These are phyloP conservation scores for Elsinoe batatas DNA, from an alignment of 2,329 filamentous ascomycete genomes.

Conservation along the genomic window DNA sequence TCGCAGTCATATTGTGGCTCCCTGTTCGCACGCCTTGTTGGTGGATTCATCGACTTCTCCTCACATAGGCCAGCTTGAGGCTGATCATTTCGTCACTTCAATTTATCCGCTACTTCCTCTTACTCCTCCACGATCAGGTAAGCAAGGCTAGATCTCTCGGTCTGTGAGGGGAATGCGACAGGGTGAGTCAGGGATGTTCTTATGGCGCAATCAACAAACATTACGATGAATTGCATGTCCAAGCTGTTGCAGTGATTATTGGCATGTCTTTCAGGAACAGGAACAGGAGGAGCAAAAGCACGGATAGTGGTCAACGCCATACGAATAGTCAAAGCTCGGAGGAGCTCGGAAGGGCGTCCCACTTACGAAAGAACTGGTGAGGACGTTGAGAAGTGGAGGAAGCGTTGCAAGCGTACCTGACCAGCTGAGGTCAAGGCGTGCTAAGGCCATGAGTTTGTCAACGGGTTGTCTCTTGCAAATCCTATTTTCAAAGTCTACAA, in stretches of 20 bases:
- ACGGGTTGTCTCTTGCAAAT: slow-evolving; percentile 1
- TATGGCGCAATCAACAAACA: background rate
- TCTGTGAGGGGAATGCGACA: background rate
- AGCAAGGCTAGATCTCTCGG: background rate
- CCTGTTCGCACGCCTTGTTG: background rate
- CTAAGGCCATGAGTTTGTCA: background rate
- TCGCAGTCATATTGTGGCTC: background rate
- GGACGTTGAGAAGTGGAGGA: background rate
- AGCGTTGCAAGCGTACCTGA: too few relatives aligned
- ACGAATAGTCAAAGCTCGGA: background rate
- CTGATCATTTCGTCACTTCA: slow-evolving; percentile 11
- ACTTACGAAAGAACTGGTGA: background rate
- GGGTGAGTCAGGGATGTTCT: background rate
- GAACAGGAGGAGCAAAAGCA: background rate
- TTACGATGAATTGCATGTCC: background rate
- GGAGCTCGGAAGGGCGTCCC: background rate
- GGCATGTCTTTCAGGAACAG: background rate
- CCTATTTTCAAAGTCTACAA: background rate
- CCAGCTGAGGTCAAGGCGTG: background rate
- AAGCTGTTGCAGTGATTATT: background rate
- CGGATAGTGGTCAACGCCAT: background rate
- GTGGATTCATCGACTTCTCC: slow-evolving; percentile 1
- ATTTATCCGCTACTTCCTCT: background rate
- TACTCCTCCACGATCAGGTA: background rate
- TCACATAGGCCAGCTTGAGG: slow-evolving; percentile 1